phyloP scores from a whole-genome alignment of 805 yeast species.

The Suhomyces sp. region DNA sequence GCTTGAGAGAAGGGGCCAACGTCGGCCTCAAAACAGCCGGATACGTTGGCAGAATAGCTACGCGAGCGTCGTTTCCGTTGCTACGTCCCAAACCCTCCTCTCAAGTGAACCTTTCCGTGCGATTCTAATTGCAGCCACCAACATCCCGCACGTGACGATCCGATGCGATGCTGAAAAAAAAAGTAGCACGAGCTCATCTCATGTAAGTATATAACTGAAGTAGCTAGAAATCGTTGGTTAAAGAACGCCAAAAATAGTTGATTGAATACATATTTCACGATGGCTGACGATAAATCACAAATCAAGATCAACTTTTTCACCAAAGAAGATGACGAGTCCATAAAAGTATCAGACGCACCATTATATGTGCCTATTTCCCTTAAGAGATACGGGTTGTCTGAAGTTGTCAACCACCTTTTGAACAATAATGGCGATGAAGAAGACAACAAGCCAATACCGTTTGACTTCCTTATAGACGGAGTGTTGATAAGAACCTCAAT shows the following conservation, averaged over 20 bases:
- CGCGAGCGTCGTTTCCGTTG: conserved; percentile 19
- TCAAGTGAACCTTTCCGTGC: conserved; percentile 1
- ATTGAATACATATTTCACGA: conserved; percentile 4
- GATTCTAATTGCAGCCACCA: not conserved
- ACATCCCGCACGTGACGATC: not conserved
- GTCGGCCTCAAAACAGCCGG: conserved; percentile 16
- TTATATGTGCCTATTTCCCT: conserved; percentile 82
- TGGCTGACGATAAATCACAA: conserved; percentile 50
- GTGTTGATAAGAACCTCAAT: conserved; percentile 73
- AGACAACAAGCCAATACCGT: conserved; percentile 69
- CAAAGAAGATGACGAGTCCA: conserved; percentile 70
- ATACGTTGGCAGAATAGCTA: conserved; percentile 21
- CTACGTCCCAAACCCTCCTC: conserved; percentile 9
- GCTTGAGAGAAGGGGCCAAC: conserved; percentile 16
- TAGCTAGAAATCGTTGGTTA: no score
- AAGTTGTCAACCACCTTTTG: conserved; percentile 88
- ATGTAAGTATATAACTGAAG: not conserved
- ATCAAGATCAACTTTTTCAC: conserved; percentile 82
- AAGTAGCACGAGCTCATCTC: conserved; percentile 1
- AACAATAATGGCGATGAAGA: conserved; percentile 33
- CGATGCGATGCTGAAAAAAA: not conserved
- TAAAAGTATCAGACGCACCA: conserved; percentile 75
- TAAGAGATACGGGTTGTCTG: conserved; percentile 89
- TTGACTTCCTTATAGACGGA: conserved; percentile 89
- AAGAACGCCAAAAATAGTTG: not conserved